Base-by-base conservation (phyloP, 202 grass and related monocot genomes). In the Carex sylvatica region DNA sequence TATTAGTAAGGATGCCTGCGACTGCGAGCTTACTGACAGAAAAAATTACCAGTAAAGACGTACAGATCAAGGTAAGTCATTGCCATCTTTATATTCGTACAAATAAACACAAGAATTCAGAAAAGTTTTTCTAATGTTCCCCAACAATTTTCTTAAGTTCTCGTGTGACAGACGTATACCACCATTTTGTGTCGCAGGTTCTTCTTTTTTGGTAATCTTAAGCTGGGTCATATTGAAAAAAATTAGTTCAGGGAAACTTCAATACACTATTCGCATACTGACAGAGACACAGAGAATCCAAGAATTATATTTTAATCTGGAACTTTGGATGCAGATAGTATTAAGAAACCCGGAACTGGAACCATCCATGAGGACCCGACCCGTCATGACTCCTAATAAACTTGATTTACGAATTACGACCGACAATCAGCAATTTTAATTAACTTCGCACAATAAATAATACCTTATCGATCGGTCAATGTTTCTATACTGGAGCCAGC, bases 401-500 rank as follows among this genome's bases (percentile, higher is more conserved):
- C 65, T 42, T 76, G 26, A 56, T 33, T 52, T 18, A 15, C 12
- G 49, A 76, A 51, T 52, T 18, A 15, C 12, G 49, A 76, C 72
- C 47, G 46, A 74, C 72, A 58, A 36, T 77, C 8, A 75, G 26
- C 5, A 75, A 54, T 31, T 74, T 59, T 58, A 58, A 58, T 58
- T 58, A 56, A 58, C 1, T 70, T 70, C 20, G 1, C 19, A 10
- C 15, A 44, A 44, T 80, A 42, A 22, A 64, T 61, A 53, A 60
- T 0, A 3, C 4, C 55, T 38, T 80, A 42, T 79, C 15, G 63
- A 55, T 52, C 3, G 46, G 80, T 82, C 80, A 69, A 70, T 82
- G 80, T 36, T 70, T 68, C 49, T 55, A 52, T 5, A 82, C 36
- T 65, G 61, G 61, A 65, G 14, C 80, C 80, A 82, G 80, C 80